Conservation (phyloP, 257 asterid genomes). For the Ocimum tenuiflorum region DNA sequence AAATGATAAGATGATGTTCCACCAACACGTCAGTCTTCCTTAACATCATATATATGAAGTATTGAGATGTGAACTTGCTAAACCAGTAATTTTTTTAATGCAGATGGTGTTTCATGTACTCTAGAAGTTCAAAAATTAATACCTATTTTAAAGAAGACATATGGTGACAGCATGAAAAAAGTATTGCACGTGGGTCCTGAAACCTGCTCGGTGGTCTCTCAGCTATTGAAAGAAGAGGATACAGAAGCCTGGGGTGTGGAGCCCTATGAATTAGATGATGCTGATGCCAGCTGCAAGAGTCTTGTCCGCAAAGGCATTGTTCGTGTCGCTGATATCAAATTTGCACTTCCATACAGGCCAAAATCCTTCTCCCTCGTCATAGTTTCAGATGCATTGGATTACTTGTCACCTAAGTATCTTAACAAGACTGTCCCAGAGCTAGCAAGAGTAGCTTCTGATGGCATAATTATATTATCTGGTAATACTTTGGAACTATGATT, state of each 20-base stretch:
- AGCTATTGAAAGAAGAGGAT: conserved; percentile 61
- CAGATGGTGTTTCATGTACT: conserved; percentile 68
- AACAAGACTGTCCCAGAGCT: conserved; percentile 83
- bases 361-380: conserved; percentile 81
- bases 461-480: conserved; percentile 77
- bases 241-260: conserved; percentile 92
- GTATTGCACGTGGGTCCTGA: conserved; percentile 87
- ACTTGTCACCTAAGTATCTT: conserved; percentile 74
- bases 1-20: not conserved
- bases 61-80: not conserved
- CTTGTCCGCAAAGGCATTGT: conserved; percentile 60
- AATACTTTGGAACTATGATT: conserved; percentile 4
- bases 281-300: conserved; percentile 49
- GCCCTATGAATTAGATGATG: conserved; percentile 78
- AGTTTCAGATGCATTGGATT: conserved; percentile 80
- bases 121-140: conserved; percentile 48
- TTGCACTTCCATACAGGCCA: conserved; percentile 72
- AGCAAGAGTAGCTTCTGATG: conserved; percentile 78
- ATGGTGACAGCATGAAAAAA: conserved; percentile 64
- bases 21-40: not conserved
- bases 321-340: conserved; percentile 80
- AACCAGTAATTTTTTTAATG: conserved; percentile 4
- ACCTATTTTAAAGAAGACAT: conserved; percentile 59
- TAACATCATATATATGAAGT: not conserved
- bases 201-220: conserved; percentile 65